phyloP scores from a whole-genome alignment of 2,329 filamentous ascomycete species.

The Trematosphaeria pertusa region DNA sequence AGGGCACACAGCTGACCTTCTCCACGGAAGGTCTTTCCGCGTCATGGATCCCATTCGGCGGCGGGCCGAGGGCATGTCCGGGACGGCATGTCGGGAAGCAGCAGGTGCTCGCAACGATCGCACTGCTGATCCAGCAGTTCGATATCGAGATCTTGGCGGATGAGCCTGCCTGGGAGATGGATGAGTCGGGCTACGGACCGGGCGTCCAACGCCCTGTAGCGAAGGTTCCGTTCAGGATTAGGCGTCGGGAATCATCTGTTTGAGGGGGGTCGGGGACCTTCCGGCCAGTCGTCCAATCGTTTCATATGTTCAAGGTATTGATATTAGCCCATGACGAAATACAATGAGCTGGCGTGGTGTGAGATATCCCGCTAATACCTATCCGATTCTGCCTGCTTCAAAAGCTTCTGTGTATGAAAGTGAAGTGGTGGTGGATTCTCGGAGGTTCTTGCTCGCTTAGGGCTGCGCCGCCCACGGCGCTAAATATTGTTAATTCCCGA shows the following conservation, averaged over 20 bases:
- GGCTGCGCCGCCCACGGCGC: too few relatives aligned
- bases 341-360: too few relatives aligned
- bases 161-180: neutral
- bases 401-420: too few relatives aligned
- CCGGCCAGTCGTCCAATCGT: too few relatives aligned
- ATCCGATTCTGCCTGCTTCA: too few relatives aligned
- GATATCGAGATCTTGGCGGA: neutral
- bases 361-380: too few relatives aligned
- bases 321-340: too few relatives aligned
- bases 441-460: too few relatives aligned
- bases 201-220: neutral
- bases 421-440: too few relatives aligned
- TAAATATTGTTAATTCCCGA: too few relatives aligned
- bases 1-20: neutral
- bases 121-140: neutral
- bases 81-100: slow-evolving; percentile 5
- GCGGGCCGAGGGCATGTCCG: slow-evolving; percentile 5
- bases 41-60: slow-evolving; percentile 10
- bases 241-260: neutral
- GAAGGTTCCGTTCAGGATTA: neutral
- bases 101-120: neutral
- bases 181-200: neutral
- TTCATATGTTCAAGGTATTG: too few relatives aligned
- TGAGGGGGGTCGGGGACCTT: too few relatives aligned
- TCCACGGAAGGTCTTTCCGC: neutral